A percentile compares a stretch with the other conserved stretches of the same genome.
These are phyloP conservation scores for Elsinoe arachidis DNA, from an alignment of 2,329 filamentous ascomycete species.

Conservation along the genomic window DNA sequence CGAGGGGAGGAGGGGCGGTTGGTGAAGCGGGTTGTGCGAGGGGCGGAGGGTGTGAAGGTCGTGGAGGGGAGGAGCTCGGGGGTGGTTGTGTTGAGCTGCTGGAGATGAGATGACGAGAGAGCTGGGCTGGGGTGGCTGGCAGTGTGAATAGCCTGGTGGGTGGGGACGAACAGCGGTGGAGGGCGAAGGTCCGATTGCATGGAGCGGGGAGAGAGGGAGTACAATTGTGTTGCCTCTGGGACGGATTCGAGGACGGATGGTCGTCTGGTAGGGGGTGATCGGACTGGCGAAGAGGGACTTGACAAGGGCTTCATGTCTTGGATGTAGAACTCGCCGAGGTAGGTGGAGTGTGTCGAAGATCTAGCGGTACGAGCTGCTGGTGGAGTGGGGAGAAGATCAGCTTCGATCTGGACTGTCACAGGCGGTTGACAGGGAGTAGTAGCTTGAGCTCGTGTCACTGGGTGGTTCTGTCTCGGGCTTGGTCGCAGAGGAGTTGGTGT, in stretches of 20 bases:
- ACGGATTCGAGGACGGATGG: neutral
- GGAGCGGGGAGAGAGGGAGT: neutral
- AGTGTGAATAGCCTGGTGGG: neutral
- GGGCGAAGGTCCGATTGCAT: neutral
- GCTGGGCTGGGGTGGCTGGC: neutral
- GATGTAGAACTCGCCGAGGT: conserved; percentile 7
- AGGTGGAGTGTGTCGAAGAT: neutral
- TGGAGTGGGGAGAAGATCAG: neutral
- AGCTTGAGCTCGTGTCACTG: neutral
- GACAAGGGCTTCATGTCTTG: conserved; percentile 7
- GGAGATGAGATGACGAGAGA: neutral
- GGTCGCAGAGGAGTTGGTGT: neutral
- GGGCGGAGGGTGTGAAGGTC: neutral
- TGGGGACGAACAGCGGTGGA: neutral
- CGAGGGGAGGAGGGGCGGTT: neutral
- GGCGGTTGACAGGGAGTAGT: neutral
- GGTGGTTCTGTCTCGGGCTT: neutral
- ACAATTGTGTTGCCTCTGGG: neutral
- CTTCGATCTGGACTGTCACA: neutral
- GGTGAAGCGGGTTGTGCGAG: neutral
- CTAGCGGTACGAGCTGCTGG: neutral
- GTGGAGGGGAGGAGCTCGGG: neutral
- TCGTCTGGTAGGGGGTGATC: neutral
- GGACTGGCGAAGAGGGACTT: neutral
- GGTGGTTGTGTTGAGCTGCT: neutral